These are phyloP conservation scores for Ramularia endophylla DNA, from an alignment of 2,329 filamentous ascomycete genomes.

Conservation along the genomic window DNA sequence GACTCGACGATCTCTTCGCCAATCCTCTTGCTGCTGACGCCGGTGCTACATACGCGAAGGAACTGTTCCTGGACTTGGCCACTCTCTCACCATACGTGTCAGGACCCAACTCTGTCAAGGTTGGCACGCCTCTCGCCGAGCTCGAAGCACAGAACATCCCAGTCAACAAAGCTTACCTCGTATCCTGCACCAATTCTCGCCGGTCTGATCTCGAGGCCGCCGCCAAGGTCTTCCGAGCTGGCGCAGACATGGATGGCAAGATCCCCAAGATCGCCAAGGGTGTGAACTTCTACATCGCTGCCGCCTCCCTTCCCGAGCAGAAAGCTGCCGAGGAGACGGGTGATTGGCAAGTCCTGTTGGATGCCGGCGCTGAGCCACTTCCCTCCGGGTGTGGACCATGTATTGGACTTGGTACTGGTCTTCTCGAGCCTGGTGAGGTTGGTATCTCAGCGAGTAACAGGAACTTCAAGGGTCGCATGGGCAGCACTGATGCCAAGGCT, in stretches of 20 bases:
- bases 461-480: slow-evolving; percentile 92
- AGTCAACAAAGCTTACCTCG: slow-evolving; percentile 72
- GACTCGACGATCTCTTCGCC: slow-evolving; percentile 65
- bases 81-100: slow-evolving; percentile 79
- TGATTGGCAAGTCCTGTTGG: slow-evolving; percentile 76
- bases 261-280: slow-evolving; percentile 65
- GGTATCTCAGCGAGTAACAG: slow-evolving; percentile 79
- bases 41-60: slow-evolving; percentile 75
- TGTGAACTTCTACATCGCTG: slow-evolving; percentile 84
- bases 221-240: slow-evolving; percentile 77
- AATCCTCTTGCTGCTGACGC: slow-evolving; percentile 65
- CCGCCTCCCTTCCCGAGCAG: slow-evolving; percentile 76
- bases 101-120: slow-evolving; percentile 86
- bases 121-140: slow-evolving; percentile 69
- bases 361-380: slow-evolving; percentile 68
- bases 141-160: slow-evolving; percentile 69
- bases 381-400: slow-evolving; percentile 76
- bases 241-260: slow-evolving; percentile 56
- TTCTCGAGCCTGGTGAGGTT: slow-evolving; percentile 78
- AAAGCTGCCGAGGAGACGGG: slow-evolving; percentile 69
- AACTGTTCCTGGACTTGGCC: slow-evolving; percentile 73
- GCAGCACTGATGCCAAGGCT: slow-evolving; percentile 68
- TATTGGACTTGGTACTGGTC: slow-evolving; percentile 74
- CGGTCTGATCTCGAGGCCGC: slow-evolving; percentile 76
- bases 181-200: slow-evolving; percentile 84